Conservation (phyloP, 2,329 filamentous ascomycete species). For the Paracamarosporium sp. region DNA sequence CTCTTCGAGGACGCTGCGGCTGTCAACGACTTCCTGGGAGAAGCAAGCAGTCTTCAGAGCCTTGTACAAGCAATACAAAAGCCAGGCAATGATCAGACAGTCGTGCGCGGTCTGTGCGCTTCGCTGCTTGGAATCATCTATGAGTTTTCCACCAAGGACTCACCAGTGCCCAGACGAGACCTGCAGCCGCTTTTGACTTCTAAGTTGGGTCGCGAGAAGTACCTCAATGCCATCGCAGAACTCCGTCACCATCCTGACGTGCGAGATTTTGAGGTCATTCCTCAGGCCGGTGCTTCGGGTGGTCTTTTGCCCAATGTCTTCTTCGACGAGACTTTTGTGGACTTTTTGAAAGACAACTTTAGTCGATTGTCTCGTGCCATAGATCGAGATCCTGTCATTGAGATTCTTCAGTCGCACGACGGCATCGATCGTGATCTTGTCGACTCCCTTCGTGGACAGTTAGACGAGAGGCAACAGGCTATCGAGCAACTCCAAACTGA, state of each 20-base stretch:
- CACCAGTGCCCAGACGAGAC: conserved; percentile 81
- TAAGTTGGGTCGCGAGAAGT: conserved; percentile 83
- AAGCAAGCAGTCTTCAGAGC: conserved; percentile 90
- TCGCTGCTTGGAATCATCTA: conserved; percentile 88
- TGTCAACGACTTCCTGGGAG: conserved; percentile 89
- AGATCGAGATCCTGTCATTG: conserved; percentile 87
- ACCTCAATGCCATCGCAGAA: conserved; percentile 79
- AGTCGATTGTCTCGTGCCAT: conserved; percentile 83
- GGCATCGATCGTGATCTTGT: conserved; percentile 94
- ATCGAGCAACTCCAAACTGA: conserved; percentile 65
- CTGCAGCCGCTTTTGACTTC: conserved; percentile 79
- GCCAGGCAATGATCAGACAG: conserved; percentile 61
- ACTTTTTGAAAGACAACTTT: conserved; percentile 96
- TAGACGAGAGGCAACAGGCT: conserved; percentile 73
- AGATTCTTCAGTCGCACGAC: conserved; percentile 84
- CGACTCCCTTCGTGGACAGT: conserved; percentile 78
- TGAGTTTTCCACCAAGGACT: conserved; percentile 98
- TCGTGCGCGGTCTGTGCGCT: conserved; percentile 83
- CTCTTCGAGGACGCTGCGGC: conserved; percentile 90
- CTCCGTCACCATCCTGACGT: conserved; percentile 79
- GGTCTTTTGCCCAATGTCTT: conserved; percentile 77
- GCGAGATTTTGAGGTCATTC: conserved; percentile 87
- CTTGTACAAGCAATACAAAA: conserved; percentile 74
- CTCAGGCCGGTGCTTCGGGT: conserved; percentile 63
- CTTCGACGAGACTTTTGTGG: conserved; percentile 85